These are phyloP conservation scores for Heritiera littoralis DNA, from an alignment of 345 rosid genomes.

Conservation along the genomic window DNA sequence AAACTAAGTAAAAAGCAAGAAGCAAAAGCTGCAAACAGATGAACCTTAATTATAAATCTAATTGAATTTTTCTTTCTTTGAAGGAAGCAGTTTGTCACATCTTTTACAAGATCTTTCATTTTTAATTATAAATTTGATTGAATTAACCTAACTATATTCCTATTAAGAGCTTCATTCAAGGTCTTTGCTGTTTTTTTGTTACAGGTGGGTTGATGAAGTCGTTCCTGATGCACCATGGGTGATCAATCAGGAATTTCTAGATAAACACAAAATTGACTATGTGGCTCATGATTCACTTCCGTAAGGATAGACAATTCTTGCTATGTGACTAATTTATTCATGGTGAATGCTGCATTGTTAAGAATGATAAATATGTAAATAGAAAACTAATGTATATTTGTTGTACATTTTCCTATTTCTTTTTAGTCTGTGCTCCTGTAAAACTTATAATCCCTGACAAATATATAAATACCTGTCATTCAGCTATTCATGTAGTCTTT, in stretches of 20 bases:
- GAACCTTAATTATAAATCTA: background rate
- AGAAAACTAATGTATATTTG: background rate
- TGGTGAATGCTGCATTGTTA: constrained; percentile 10
- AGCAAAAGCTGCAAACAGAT: background rate
- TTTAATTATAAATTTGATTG: background rate
- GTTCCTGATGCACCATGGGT: constrained; percentile 96
- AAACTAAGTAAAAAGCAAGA: background rate
- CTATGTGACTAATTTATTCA: constrained; percentile 10
- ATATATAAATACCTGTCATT: background rate
- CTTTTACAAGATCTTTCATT: background rate
- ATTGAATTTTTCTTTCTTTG: background rate
- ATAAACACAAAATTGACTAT: constrained; percentile 66
- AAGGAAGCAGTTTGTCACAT: background rate
- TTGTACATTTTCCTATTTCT: background rate
- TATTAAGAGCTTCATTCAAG: background rate
- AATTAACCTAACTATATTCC: background rate
- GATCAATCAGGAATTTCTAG: constrained; percentile 78
- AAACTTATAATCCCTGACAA: background rate
- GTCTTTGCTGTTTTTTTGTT: background rate
- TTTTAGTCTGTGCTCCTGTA: background rate
- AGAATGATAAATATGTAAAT: constrained; percentile 4
- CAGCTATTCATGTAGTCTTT: background rate
- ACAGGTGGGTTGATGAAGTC: constrained; percentile 97
- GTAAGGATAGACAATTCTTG: constrained; percentile 42
- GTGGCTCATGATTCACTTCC: constrained; percentile 96